phyloP scores from a whole-genome alignment of 306 rosid species.

The Vicia faba region DNA sequence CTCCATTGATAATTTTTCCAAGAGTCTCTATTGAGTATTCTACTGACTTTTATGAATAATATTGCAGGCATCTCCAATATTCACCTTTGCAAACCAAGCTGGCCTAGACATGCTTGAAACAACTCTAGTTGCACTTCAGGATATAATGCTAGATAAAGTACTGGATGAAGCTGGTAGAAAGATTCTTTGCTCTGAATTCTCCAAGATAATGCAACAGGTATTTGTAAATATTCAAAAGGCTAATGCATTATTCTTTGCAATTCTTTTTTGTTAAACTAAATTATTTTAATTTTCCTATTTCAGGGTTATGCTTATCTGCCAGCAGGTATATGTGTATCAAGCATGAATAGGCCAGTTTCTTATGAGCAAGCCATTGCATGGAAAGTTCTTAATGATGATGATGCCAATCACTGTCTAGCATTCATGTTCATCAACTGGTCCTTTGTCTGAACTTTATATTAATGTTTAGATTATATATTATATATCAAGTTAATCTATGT shows the following conservation, averaged over 20 bases:
- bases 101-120: constrained; percentile 99
- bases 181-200: constrained; percentile 81
- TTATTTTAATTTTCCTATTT: background rate
- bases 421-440: constrained; percentile 97
- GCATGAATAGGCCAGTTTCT: constrained; percentile 89
- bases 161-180: constrained; percentile 87
- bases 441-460: constrained; percentile 53
- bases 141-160: constrained; percentile 91
- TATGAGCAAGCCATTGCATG: constrained; percentile 90
- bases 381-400: constrained; percentile 91
- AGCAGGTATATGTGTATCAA: constrained; percentile 76
- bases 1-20: too few relatives aligned
- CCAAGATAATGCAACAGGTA: constrained; percentile 99
- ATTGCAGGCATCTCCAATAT: constrained; percentile 88
- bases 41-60: constrained; percentile 15
- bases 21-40: too few relatives aligned
- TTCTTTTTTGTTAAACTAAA: too few relatives aligned
- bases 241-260: too few relatives aligned
- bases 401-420: constrained; percentile 90
- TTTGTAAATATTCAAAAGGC: too few relatives aligned
- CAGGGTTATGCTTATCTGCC: constrained; percentile 91
- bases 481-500: constrained; percentile 38
- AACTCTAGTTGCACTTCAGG: constrained; percentile 93
- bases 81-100: constrained; percentile 95
- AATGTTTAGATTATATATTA: background rate